Conservation (phyloP, 805 yeast species). For the Pichia thaimueangensis region DNA sequence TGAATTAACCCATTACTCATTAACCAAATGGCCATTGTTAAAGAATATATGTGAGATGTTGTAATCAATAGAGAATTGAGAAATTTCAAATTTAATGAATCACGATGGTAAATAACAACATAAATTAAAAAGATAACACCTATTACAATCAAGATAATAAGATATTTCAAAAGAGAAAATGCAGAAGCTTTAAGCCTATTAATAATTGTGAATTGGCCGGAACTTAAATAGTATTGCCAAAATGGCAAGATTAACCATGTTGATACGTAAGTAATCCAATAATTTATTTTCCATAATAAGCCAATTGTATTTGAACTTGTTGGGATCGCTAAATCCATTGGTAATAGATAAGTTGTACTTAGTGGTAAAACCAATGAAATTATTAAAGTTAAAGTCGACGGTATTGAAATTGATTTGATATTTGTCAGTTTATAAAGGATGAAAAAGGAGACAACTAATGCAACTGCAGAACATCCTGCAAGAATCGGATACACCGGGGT, state of each 20-base stretch:
- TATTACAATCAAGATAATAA: slow-evolving; percentile 45
- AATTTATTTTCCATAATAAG: slow-evolving; percentile 60
- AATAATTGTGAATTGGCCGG: slow-evolving; percentile 52
- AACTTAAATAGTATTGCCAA: slow-evolving; percentile 63
- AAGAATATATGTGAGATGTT: slow-evolving; percentile 67
- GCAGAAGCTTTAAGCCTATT: slow-evolving; percentile 51
- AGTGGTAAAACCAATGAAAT: slow-evolving; percentile 68
- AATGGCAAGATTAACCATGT: slow-evolving; percentile 76
- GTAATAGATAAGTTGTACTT: slow-evolving; percentile 66
- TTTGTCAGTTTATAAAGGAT: slow-evolving; percentile 33
- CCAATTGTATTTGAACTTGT: slow-evolving; percentile 31
- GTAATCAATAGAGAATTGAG: slow-evolving; percentile 68
- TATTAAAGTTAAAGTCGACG: slow-evolving; percentile 41
- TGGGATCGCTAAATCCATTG: slow-evolving; percentile 56
- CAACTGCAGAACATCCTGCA: slow-evolving; percentile 19
- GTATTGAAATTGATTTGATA: slow-evolving; percentile 33
- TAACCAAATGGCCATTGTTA: slow-evolving; percentile 70
- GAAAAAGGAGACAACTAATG: slow-evolving; percentile 28
- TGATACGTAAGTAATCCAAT: slow-evolving; percentile 74
- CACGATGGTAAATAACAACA: slow-evolving; percentile 36
- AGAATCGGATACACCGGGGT: slow-evolving; percentile 2
- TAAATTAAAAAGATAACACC: slow-evolving; percentile 54
- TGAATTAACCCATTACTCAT: slow-evolving; percentile 77
- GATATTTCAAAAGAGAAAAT: slow-evolving; percentile 51
- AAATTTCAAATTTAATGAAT: slow-evolving; percentile 34